These are phyloP conservation scores for Micractinium sp. DNA, from an alignment of 139 green algal genomes.

Conservation along the genomic window DNA sequence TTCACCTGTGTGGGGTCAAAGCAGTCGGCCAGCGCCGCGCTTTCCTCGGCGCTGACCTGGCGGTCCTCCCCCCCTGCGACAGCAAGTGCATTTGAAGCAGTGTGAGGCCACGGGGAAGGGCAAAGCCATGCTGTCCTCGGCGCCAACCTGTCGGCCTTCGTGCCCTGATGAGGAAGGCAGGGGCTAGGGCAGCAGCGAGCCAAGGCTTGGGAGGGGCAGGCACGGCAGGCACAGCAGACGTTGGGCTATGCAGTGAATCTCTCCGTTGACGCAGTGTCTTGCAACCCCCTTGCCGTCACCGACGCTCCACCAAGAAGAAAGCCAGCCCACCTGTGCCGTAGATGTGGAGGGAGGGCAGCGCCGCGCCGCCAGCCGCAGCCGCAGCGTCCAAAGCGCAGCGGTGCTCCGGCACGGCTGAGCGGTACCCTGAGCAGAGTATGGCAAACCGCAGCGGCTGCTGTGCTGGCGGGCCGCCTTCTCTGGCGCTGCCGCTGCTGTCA, in stretches of 20 bases:
- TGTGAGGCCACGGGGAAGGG: background rate
- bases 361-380: background rate
- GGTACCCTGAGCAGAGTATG: constrained; percentile 50
- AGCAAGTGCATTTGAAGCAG: background rate
- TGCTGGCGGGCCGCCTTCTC: background rate
- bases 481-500: background rate
- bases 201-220: no score
- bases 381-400: background rate
- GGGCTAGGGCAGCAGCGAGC: no score
- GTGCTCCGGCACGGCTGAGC: constrained; percentile 21
- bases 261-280: no score
- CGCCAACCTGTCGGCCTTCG: no score
- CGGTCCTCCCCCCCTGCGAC: background rate
- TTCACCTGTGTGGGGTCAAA: constrained; percentile 20
- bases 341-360: constrained; percentile 54
- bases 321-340: constrained; percentile 20
- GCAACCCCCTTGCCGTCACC: no score
- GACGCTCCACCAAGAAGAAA: no score
- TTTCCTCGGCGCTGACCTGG: constrained; percentile 31
- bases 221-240: no score
- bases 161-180: no score
- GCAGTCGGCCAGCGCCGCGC: constrained; percentile 6
- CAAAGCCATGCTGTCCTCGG: background rate
- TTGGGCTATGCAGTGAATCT: no score
- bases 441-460: constrained; percentile 27